Evolutionary conservation across 2,329 filamentous ascomycete species (phyloP), one percentile per base, ranked within the genome.

Genomic region (Sclerotinia sclerotiorum): DNA sequence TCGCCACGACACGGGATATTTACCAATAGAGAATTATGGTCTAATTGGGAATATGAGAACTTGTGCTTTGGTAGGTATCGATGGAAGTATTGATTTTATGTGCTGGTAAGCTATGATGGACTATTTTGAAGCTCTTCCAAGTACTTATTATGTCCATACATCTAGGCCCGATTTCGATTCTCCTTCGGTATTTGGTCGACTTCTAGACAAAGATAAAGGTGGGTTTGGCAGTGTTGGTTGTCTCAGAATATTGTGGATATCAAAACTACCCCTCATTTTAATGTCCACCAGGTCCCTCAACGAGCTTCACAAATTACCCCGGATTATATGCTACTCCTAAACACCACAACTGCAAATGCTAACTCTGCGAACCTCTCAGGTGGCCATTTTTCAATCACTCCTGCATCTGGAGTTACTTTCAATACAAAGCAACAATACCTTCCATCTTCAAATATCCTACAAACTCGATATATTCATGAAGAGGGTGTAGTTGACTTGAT

Each of bases 1-100:
- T 35, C 70, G 75, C 29, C 65, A 69, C 54, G 65, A 65, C 6
- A 76, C 72, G 7, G 76, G 76, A 24, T 78, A 78, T 64, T 71
- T 78, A 29, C 77, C 77, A 49, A 90, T 92, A 72, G 90, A 93
- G 76, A 87, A 93, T 78, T 93, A 93, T 82, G 90, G 90, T 67
- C 84, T 93, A 78, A 91, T 93, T 74, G 90, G 90, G 32, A 92
- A 93, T 75, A 92, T 93, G 90, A 85, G 88, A 74, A 93, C 90
- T 0, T 91, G 89, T 80, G 90, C 90, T 19, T 81, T 92, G n/a
- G 84, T 91, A 29, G 90, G 88, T 72, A 90, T 90, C 76, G 87
- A 90, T 74, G 90, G 90, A 32, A 90, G 89, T 72, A 79, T 93
- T 68, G 90, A 92, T 76, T 92, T 88, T 73, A 90, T 93, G 89